Base-by-base conservation (phyloP, 2,329 filamentous ascomycete species). In the Chrysosporium keratinophilum region DNA sequence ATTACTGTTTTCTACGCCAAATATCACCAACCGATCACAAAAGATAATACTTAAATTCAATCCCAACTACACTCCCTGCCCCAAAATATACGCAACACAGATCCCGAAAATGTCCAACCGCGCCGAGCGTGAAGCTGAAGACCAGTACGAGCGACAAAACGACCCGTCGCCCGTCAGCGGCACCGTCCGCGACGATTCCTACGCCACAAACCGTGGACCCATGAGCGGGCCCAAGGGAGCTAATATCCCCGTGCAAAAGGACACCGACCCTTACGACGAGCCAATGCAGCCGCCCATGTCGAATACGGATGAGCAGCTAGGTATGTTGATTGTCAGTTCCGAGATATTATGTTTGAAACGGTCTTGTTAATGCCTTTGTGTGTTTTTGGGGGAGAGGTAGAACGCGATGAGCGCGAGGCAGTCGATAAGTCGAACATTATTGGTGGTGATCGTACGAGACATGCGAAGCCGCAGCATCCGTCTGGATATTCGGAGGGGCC, bases 121-220 rank as follows among this genome's bases (percentile, higher is more conserved):
- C 37, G n/a, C 47, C n/a, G 47, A 50, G 12, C 34, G 47, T 9
- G 47, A 50, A 33, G 47, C 47, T 3, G 47, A 50, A 50, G 47
- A 49, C 35, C 34, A 1, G 5, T 50, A 50, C 17, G 34, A 40
- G 47, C 14, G 5, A 19, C 10, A 28, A 34, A 50, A 50, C 34
- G 34, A 50, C 47, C 37, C 37, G 17, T 39, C 47, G 10, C 47
- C 47, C 34, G 37, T 50, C 17, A 9, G 14, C 5, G 34, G 47
- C 10, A 33, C 1, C 12, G 34, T 40, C 34, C 2, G 12, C 11
- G 47, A 40, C 35, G 19, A 50, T 19, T 23, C 15, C 12, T 40
- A 50, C n/a, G 47, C 47, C 3, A 48, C 45, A 12, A 12, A 3
- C 15, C 14, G 9, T 3, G 31, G 45, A 35, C 5, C 34, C 7